Base-by-base conservation (phyloP, 2,329 filamentous ascomycete genomes). In the Akanthomyces lecanii region DNA sequence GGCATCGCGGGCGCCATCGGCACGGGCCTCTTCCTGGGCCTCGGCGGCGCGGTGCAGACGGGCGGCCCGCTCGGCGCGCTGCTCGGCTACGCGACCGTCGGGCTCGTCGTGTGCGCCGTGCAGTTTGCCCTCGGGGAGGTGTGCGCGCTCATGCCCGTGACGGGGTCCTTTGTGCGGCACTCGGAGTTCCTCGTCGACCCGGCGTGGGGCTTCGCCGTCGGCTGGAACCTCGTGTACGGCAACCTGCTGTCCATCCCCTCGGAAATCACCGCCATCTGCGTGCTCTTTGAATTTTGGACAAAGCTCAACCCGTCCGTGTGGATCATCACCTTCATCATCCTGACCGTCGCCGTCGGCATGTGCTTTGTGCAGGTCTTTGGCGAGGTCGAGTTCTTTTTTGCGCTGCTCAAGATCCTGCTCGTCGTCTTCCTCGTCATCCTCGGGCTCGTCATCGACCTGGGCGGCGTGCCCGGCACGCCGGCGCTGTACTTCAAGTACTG, bases 401-500 rank as follows among this genome's bases (percentile, higher is more conserved):
- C 79, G 25, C 75, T 78, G 4, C 74, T 86, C 66, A 85, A 88
- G 70, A 82, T 89, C 63, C 73, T 84, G 3, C 77, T 89, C 21
- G 83, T 89, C 53, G 72, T 89, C 64, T 83, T 84, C 60, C 77
- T 90, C 64, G 84, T 86, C 67, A 79, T 88, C 60, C 82, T 87
- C 67, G 83, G 84, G 16, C 74, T 89, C 36, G 78, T 88, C 63
- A 85, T 89, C 67, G 82, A 86, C 68, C 78, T 88, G 1, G 86
- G 86, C 36, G 86, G 85, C 53, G 79, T 85, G 2, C 81, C 85
- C 0, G 83, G 84, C 4, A 81, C 81, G 0, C 78, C 82, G 23
- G 77, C 82, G 5, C 79, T 86, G 58, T 89, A 89, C 2, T 91
- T 91, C 72, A 74, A 79, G 45, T 90, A 89, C 73, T 92, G 89